A percentile compares a stretch with the other conserved stretches of the same genome.
Conservation (phyloP, 225 moss, liverwort and hornwort species). For the Bryoerythrophyllum caledonicum region DNA sequence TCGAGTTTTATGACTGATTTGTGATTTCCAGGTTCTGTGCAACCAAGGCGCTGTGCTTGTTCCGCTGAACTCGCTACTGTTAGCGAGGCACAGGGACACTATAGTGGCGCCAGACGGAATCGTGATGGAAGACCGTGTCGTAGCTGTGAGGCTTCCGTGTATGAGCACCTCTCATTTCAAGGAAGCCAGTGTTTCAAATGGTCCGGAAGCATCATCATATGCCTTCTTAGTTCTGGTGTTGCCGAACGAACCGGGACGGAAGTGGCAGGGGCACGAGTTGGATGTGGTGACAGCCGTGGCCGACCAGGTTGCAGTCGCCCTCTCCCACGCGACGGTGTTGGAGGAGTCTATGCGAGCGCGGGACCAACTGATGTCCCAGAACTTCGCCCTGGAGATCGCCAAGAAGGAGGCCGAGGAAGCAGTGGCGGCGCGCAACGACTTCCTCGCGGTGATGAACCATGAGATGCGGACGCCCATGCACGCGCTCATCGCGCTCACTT, state of each 20-base stretch:
- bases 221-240: constrained; percentile 70
- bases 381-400: constrained; percentile 79
- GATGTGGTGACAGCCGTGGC: constrained; percentile 73
- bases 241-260: constrained; percentile 45
- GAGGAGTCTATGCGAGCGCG: constrained; percentile 88
- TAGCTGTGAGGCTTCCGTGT: constrained; percentile 76
- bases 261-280: constrained; percentile 68
- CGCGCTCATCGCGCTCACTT: constrained; percentile 85
- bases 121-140: constrained; percentile 56
- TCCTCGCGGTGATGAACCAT: constrained; percentile 92
- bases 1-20: constrained; percentile 6
- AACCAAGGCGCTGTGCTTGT: constrained; percentile 63
- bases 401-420: constrained; percentile 90
- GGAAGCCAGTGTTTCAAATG: constrained; percentile 23
- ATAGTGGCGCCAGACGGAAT: constrained; percentile 34
- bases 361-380: constrained; percentile 78
- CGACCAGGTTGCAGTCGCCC: constrained; percentile 90
- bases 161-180: constrained; percentile 73
- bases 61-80: constrained; percentile 43
- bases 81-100: constrained; percentile 53
- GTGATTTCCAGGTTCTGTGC: constrained; percentile 40
- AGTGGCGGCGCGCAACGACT: constrained; percentile 84
- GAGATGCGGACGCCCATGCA: constrained; percentile 99
- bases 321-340: constrained; percentile 90
- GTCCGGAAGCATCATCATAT: constrained; percentile 50